These are phyloP conservation scores for Phytophthora rubi DNA, from an alignment of 352 stramenopile species.

Conservation along the genomic window DNA sequence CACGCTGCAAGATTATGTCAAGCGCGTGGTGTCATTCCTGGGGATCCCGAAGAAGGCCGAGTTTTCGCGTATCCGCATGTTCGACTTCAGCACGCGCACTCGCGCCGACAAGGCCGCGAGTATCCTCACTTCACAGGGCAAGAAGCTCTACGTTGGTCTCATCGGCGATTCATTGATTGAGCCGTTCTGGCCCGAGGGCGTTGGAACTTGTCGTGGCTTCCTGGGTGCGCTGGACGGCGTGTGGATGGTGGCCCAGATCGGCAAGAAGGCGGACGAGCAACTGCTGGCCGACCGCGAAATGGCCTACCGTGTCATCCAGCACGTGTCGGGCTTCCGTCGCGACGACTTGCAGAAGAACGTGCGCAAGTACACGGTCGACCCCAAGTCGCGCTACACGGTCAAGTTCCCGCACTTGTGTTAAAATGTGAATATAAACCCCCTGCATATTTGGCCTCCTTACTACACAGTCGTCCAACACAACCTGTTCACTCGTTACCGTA, in stretches of 20 bases:
- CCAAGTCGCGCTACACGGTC: conserved; percentile 78
- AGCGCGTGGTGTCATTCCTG: conserved; percentile 72
- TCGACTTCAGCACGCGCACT: conserved; percentile 86
- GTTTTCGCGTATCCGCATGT: conserved; percentile 75
- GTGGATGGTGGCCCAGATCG: conserved; percentile 82
- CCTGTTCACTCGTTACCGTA: too few relatives aligned
- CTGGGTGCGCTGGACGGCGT: conserved; percentile 76
- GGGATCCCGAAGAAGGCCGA: conserved; percentile 72
- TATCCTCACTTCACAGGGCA: conserved; percentile 64
- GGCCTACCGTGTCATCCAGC: conserved; percentile 76
- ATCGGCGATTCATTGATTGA: conserved; percentile 86
- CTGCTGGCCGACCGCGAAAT: conserved; percentile 79
- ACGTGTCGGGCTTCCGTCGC: conserved; percentile 75
- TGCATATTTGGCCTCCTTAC: conserved; percentile 1
- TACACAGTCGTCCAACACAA: too few relatives aligned
- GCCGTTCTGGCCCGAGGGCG: conserved; percentile 86
- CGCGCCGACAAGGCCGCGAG: conserved; percentile 78
- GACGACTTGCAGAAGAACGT: conserved; percentile 85
- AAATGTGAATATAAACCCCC: conserved; percentile 28
- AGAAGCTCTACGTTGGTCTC: conserved; percentile 82
- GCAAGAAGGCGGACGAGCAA: conserved; percentile 73
- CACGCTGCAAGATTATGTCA: conserved; percentile 70
- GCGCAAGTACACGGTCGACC: conserved; percentile 83
- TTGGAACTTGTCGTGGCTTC: conserved; percentile 86
- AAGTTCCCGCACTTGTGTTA: conserved; percentile 70